phyloP scores from a whole-genome alignment of 345 rosid species.

The Eucalyptus dawsonii region DNA sequence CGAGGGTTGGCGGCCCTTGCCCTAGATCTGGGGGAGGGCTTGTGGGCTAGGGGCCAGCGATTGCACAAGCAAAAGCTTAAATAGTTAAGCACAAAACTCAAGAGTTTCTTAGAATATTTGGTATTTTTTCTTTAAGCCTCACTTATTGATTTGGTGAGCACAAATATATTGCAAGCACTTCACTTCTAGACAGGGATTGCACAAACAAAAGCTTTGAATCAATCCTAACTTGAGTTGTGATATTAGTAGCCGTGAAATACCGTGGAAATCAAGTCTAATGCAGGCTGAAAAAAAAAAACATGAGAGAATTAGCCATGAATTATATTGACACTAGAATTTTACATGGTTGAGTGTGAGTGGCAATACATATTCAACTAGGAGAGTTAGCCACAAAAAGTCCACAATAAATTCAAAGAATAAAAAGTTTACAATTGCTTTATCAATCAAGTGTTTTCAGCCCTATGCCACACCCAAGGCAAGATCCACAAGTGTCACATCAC shows the following conservation, averaged over 20 bases:
- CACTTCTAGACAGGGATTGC: neutral
- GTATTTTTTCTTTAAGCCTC: neutral
- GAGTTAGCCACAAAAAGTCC: neutral
- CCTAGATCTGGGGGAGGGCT: no score
- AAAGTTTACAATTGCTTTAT: neutral
- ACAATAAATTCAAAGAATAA: neutral
- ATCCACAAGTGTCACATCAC: neutral
- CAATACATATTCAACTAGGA: neutral
- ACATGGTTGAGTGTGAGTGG: neutral
- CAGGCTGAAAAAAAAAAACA: neutral
- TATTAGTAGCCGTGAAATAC: neutral
- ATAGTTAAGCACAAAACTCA: neutral
- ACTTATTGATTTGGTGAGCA: neutral
- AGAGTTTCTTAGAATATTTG: neutral
- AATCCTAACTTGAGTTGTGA: neutral
- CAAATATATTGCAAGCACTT: neutral
- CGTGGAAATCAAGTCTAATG: neutral
- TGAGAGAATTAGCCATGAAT: rapidly evolving
- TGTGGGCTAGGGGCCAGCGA: rapidly evolving
- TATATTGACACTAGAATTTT: neutral
- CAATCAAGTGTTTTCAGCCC: neutral
- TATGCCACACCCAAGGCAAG: neutral
- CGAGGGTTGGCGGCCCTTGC: rapidly evolving
- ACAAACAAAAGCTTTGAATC: neutral
- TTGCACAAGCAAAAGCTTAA: neutral